phyloP scores from a whole-genome alignment of 805 yeast species.

The Teunomyces stri region DNA sequence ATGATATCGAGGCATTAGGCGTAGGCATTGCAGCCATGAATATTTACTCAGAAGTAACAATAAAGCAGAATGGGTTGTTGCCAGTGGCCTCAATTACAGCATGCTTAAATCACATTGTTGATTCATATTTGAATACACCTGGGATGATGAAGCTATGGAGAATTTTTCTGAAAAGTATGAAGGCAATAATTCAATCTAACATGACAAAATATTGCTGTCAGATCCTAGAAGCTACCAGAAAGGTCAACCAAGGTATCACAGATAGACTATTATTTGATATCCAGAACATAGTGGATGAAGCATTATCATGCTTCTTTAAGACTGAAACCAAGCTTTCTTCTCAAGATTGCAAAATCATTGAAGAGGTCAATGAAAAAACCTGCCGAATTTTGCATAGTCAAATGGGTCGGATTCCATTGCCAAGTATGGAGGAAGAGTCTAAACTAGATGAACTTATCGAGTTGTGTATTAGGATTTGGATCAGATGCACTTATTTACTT shows the following conservation, averaged over 20 bases:
- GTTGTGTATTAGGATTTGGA: conserved; percentile 29
- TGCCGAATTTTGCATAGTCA: conserved; percentile 19
- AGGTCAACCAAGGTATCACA: conserved; percentile 2
- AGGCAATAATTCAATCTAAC: not conserved
- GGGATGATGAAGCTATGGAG: conserved; percentile 17
- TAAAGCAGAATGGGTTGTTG: not conserved
- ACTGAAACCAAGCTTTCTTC: not conserved
- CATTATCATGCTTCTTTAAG: not conserved
- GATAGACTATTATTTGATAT: conserved; percentile 5
- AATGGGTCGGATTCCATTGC: conserved; percentile 37
- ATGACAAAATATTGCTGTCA: conserved; percentile 2
- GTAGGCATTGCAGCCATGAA: conserved; percentile 4
- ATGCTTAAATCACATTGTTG: conserved; percentile 2
- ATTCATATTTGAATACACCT: conserved; percentile 9
- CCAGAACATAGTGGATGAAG: conserved; percentile 1
- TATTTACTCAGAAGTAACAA: conserved; percentile 5
- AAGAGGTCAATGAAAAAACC: conserved; percentile 5
- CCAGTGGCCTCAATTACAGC: conserved; percentile 6
- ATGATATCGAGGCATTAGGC: conserved; percentile 6
- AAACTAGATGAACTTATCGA: conserved; percentile 23
- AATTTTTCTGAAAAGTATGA: conserved; percentile 9
- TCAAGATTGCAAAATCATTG: not conserved
- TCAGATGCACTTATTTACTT: conserved; percentile 15
- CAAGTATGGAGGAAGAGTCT: conserved; percentile 19
- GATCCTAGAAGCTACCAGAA: conserved; percentile 5